Base-by-base conservation (phyloP, 495 filamentous ascomycete species). In the Rostrohypoxylon terebratum region DNA sequence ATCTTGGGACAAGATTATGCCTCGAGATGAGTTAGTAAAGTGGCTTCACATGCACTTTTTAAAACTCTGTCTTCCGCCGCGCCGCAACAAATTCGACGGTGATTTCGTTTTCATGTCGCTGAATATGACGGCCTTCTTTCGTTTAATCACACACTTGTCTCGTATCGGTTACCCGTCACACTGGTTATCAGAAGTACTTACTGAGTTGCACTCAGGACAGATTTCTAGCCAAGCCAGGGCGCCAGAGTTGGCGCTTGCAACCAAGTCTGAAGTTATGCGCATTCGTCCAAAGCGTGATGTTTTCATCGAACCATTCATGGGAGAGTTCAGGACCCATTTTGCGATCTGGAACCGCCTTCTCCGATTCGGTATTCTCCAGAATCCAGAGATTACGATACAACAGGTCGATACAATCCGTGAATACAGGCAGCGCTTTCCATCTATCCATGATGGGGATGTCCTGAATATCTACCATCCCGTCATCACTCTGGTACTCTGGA, bases 31-130 rank as follows among this genome's bases (percentile, higher is more conserved):
- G 47, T 51, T 51, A 11, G 21, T 13, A 10, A 51, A 14, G 16
- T 51, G 47, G 47, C 47, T 51, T 10, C 23, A 25, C 13, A 51
- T 51, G 47, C 20, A 51, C 21, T 51, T 51, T 11, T 20, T 51
- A 11, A 51, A 51, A 51, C 20, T 51, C 25, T 51, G 21, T 9
- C 18, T 51, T 11, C 47, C 47, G 1, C 23, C 23, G 9, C 7
- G 16, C 13, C 47, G 47, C 23, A 13, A 7, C 45, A 50, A 8
- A 9, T 3, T 51, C 23, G 20, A 5, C 23, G 20, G 18, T 16
- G 14, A 16, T 14, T 13, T 14, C 4, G 47, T 25, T 13, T 51
- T 13, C 13, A 51, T 20, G 47, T 8, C 47, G 18, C 28, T 28
- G 23, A 51, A 51, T 51, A 51, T 28, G 47, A 51, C 23, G 6